phyloP scores from a whole-genome alignment of 176 grass and related monocot species.

The Oryza rufipogon region DNA sequence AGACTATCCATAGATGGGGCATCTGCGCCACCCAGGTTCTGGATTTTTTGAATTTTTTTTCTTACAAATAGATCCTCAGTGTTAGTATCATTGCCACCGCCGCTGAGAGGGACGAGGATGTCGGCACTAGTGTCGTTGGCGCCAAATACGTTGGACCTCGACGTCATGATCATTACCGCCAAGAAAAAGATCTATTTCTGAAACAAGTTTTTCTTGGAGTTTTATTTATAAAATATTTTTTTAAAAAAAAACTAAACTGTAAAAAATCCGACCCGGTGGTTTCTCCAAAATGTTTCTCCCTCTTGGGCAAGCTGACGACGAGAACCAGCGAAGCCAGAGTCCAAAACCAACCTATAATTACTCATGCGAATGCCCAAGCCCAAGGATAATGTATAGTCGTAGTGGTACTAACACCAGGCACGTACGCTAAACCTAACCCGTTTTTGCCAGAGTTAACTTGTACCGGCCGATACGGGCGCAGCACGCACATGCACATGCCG shows the following conservation, averaged over 20 bases:
- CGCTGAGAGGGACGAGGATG: too few relatives aligned
- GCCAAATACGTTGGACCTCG: too few relatives aligned
- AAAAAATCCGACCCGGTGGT: background rate
- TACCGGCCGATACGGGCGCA: constrained; percentile 35
- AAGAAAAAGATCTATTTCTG: too few relatives aligned
- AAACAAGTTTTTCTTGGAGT: too few relatives aligned
- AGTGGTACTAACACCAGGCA: background rate
- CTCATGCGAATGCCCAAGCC: background rate
- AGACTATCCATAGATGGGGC: background rate
- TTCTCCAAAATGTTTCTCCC: background rate
- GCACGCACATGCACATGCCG: constrained; percentile 43
- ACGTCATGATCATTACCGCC: too few relatives aligned
- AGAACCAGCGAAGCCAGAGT: background rate
- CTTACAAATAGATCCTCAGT: too few relatives aligned
- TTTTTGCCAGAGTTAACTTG: constrained; percentile 9
- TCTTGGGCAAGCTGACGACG: background rate
- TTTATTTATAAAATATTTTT: too few relatives aligned
- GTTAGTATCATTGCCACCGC: too few relatives aligned
- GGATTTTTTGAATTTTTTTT: too few relatives aligned
- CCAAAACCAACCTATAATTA: background rate
- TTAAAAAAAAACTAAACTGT: too few relatives aligned
- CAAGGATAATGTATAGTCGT: background rate
- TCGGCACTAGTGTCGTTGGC: too few relatives aligned
- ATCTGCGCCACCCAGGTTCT: background rate
- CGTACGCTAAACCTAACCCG: constrained; percentile 14